phyloP scores from a whole-genome alignment of 495 filamentous ascomycete genomes.

The Aspergillus steynii region DNA sequence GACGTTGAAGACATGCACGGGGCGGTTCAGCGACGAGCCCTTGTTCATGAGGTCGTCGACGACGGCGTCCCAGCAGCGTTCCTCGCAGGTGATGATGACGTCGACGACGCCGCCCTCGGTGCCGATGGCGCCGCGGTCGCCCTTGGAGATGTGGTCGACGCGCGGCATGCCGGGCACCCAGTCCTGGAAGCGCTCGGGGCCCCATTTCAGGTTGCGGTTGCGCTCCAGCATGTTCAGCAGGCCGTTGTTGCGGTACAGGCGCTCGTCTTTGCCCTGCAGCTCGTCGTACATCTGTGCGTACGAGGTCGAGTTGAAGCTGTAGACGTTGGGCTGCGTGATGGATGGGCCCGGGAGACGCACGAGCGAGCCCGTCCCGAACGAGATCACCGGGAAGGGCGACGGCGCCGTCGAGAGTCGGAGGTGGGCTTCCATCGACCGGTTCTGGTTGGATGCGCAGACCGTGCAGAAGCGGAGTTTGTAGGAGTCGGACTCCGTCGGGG shows the following conservation, averaged over 20 bases:
- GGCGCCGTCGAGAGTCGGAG: conserved; percentile 75
- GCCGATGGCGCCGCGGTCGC: conserved; percentile 71
- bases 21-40: conserved; percentile 79
- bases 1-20: conserved; percentile 96
- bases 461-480: conserved; percentile 97
- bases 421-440: conserved; percentile 98
- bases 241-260: conserved; percentile 88
- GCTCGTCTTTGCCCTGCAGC: conserved; percentile 77
- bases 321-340: conserved; percentile 92
- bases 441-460: conserved; percentile 96
- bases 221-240: conserved; percentile 93
- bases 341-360: conserved; percentile 92
- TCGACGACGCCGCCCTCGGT: conserved; percentile 91
- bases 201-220: conserved; percentile 89
- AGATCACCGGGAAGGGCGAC: conserved; percentile 84
- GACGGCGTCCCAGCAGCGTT: conserved; percentile 98
- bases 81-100: conserved; percentile 95
- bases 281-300: conserved; percentile 91
- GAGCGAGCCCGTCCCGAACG: conserved; percentile 94
- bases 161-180: conserved; percentile 88
- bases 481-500: conserved; percentile 44
- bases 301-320: conserved; percentile 92
- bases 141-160: conserved; percentile 54
- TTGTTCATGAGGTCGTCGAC: conserved; percentile 88
- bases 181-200: conserved; percentile 97